A percentile compares a stretch with the other conserved stretches of the same genome.
These are phyloP conservation scores for Paramecium caudatum DNA, from an alignment of 73 alveolate genomes.

Conservation along the genomic window DNA sequence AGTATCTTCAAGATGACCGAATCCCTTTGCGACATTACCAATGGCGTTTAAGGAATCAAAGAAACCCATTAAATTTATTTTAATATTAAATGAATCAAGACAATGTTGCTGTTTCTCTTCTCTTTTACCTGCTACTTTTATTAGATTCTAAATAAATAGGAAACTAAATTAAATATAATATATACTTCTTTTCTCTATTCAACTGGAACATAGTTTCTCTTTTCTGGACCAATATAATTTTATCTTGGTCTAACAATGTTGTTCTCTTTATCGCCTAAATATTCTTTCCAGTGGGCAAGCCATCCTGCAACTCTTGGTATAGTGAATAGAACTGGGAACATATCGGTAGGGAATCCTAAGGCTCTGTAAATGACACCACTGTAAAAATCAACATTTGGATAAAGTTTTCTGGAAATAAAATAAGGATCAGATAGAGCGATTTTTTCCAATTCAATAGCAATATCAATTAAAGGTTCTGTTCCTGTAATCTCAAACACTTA, in stretches of 20 bases:
- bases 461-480: conserved; percentile 92
- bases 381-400: conserved; percentile 92
- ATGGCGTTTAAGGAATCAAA: too few relatives aligned
- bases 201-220: conserved; percentile 83
- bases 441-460: conserved; percentile 94
- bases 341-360: conserved; percentile 92
- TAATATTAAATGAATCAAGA: conserved; percentile 17
- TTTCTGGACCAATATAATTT: conserved; percentile 86
- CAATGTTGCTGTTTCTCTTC: conserved; percentile 77
- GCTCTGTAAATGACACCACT: conserved; percentile 91
- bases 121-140: conserved; percentile 70
- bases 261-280: conserved; percentile 88
- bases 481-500: conserved; percentile 92
- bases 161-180: conserved; percentile 13
- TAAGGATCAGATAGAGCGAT: conserved; percentile 87
- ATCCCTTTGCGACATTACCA: too few relatives aligned
- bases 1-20: too few relatives aligned
- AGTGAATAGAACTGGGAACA: conserved; percentile 90
- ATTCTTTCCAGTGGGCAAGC: conserved; percentile 91
- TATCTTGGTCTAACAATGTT: conserved; percentile 91
- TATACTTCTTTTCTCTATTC: conserved; percentile 81
- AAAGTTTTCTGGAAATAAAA: conserved; percentile 85
- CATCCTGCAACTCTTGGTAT: conserved; percentile 94
- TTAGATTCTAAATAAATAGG: conserved; percentile 69
- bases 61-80: neutral